Evolutionary conservation across 148 eudicot genomes (phyloP).

Genomic region (Agrostemma githago): DNA sequence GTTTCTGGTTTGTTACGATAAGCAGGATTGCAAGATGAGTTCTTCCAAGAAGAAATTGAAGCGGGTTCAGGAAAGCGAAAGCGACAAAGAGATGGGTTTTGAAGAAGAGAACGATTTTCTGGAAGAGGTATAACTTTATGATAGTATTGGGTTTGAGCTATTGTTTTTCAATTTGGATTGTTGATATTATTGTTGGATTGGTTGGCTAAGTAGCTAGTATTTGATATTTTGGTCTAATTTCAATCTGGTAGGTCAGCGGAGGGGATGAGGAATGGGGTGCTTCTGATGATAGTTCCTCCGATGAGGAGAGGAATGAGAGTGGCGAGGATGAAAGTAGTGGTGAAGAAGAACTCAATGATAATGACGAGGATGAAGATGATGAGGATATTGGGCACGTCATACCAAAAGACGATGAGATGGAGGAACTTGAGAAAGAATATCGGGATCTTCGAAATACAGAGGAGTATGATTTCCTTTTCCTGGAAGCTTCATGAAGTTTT

Average conservation of each 20-base stretch:
- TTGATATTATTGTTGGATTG: background rate
- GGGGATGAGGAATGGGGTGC: slow-evolving; percentile 30
- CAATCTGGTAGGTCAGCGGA: slow-evolving; percentile 25
- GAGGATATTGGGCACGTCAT: slow-evolving; percentile 13
- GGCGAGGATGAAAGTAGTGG: slow-evolving; percentile 20
- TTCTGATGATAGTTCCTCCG: slow-evolving; percentile 22
- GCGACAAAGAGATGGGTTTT: slow-evolving; percentile 34
- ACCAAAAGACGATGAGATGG: slow-evolving; percentile 53
- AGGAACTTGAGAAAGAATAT: slow-evolving; percentile 77
- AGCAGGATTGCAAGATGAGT: slow-evolving; percentile 22
- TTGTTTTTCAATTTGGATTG: background rate
- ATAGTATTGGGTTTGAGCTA: background rate
- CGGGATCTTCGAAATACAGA: slow-evolving; percentile 52
- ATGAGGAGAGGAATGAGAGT: slow-evolving; percentile 15
- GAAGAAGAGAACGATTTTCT: slow-evolving; percentile 34
- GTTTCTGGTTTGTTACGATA: background rate
- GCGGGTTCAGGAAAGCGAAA: slow-evolving; percentile 33
- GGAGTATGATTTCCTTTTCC: slow-evolving; percentile 50
- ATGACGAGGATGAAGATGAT: slow-evolving; percentile 24
- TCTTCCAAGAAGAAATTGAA: slow-evolving; percentile 30
- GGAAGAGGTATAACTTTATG: slow-evolving; percentile 22
- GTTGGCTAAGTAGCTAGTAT: no score
- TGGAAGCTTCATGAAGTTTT: background rate
- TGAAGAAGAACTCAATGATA: slow-evolving; percentile 11
- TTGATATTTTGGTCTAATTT: background rate